A percentile compares a stretch with the other conserved stretches of the same genome.
phyloP scores from a whole-genome alignment of 2,329 filamentous ascomycete genomes.

The Fusarium citri region DNA sequence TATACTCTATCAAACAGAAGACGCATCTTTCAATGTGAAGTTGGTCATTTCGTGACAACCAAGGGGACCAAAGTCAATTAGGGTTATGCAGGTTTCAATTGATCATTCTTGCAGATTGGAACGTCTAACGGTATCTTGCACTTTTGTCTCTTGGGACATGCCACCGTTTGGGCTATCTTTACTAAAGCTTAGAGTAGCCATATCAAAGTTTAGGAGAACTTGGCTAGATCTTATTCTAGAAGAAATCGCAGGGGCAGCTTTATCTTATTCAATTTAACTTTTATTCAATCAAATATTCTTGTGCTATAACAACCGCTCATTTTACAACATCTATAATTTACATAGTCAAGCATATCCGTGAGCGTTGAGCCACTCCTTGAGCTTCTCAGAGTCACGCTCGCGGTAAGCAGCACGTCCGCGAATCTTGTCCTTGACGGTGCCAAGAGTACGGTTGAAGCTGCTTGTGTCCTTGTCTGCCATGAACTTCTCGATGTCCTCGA shows the following conservation, averaged over 20 bases:
- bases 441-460: slow-evolving; percentile 86
- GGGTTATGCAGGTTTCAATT: not conserved
- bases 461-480: slow-evolving; percentile 88
- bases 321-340: slow-evolving; percentile 41
- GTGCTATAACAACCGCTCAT: not conserved
- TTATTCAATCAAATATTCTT: slow-evolving; percentile 7
- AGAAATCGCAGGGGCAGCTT: not conserved
- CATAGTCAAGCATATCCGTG: slow-evolving; percentile 58
- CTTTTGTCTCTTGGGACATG: not conserved
- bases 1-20: rapidly evolving
- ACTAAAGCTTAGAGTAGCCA: not conserved
- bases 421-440: slow-evolving; percentile 88
- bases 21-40: not conserved
- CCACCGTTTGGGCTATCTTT: not conserved
- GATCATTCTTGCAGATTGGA: not conserved
- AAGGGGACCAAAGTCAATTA: not conserved
- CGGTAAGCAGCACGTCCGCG: slow-evolving; percentile 85
- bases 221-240: not conserved
- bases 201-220: not conserved
- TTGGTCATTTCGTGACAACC: not conserved
- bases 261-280: slow-evolving; percentile 13
- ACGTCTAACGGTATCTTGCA: not conserved
- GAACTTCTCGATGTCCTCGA: slow-evolving; percentile 84
- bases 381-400: slow-evolving; percentile 75
- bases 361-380: slow-evolving; percentile 82